Evolutionary conservation across 1,284 basidiomycete species (phyloP), one percentile per base, ranked within the genome.

Genomic region (Pseudozyma hubeiensis): DNA sequence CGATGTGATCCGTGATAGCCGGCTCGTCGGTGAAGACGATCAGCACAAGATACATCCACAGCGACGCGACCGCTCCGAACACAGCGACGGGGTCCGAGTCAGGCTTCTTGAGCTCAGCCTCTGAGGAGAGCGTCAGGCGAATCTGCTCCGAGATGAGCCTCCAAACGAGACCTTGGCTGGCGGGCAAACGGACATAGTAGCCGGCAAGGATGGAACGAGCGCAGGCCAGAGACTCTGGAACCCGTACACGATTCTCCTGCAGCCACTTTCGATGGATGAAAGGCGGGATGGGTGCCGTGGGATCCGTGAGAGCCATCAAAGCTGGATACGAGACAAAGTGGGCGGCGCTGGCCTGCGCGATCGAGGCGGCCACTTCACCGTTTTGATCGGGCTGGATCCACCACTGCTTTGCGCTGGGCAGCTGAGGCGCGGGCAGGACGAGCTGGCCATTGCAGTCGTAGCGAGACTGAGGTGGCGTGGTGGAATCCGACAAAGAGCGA

Each of bases 221-320:
- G 29, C 62, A 64, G 10, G 79, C 79, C 24, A 81, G 48, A 9
- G 70, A 69, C n/a, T 70, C 60, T 13, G 76, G 79, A 9, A 72
- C 60, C 3, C 52, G 48, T 11, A 58, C 53, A 17, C 79, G 76
- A 11, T 70, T 58, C 53, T 72, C 64, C 29, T 77, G 74, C n/a
- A 81, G 65, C 79, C 79, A 81, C n/a, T 73, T 68, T 56, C 79
- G 73, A 44, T 80, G 75, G 17, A 81, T 73, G 37, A 78, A 69
- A 1, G 79, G 78, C 11, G 79, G 79, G n/a, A 79, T 76, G 5
- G 78, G 80, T 4, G 78, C 59, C 2, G 78, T 75, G 7, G 80
- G 74, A 51, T 81, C 80, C 11, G 78, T 78, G 11, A 81, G 66
- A 11, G 79, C 79, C 65, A 81, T 74, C 35, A 81, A 55, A n/a